Evolutionary conservation across 345 rosid genomes (phyloP).

Genomic region (Arabis alpina): DNA sequence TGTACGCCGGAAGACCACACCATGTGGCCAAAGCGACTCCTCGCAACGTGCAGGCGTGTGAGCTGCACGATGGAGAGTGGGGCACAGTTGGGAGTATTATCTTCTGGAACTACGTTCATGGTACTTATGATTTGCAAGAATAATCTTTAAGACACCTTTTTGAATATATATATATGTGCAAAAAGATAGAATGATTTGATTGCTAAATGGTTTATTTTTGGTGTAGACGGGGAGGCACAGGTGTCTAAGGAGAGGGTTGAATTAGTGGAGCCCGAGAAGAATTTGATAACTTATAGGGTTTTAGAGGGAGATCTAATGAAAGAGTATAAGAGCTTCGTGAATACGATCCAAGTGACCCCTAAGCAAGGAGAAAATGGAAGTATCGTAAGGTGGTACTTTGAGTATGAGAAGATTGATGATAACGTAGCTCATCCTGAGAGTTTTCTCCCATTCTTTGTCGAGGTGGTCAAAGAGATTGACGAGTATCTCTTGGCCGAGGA

Average conservation of each 20-base stretch:
- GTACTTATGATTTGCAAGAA: constrained; percentile 24
- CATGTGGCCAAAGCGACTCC: constrained; percentile 43
- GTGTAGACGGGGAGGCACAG: constrained; percentile 33
- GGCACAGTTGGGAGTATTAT: constrained; percentile 46
- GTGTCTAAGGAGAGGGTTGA: constrained; percentile 35
- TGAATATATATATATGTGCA: not conserved
- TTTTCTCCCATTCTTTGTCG: constrained; percentile 24
- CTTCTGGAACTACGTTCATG: constrained; percentile 49
- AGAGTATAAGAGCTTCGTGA: constrained; percentile 31
- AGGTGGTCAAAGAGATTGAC: constrained; percentile 23
- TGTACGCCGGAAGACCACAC: constrained; percentile 49
- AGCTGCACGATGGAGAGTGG: constrained; percentile 54
- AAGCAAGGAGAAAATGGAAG: constrained; percentile 26
- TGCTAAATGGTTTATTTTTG: not conserved
- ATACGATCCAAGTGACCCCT: constrained; percentile 15
- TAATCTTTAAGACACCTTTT: not conserved
- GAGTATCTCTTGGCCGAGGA: constrained; percentile 18
- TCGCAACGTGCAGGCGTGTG: constrained; percentile 40
- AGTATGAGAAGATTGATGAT: constrained; percentile 35
- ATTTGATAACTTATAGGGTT: constrained; percentile 16
- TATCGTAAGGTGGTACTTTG: constrained; percentile 30
- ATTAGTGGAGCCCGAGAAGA: constrained; percentile 33
- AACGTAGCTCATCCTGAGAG: constrained; percentile 22
- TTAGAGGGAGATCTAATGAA: constrained; percentile 35
- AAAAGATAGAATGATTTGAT: not conserved